Base-by-base conservation (phyloP, 169 alveolate species). In the Plasmodium gallinaceum region DNA sequence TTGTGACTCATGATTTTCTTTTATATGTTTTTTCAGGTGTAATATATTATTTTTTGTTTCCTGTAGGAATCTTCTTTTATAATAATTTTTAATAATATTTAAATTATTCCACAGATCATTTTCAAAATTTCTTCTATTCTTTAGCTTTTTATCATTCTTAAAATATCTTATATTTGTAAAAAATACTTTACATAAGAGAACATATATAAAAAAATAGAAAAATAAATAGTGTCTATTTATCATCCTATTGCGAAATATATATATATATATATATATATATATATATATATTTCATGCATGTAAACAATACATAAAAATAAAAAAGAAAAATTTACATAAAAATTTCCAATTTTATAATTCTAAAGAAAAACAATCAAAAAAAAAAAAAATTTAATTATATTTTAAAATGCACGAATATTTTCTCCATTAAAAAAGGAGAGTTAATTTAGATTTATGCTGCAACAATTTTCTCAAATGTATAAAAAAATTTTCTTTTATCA, bases 221-320 rank as follows among this genome's bases (percentile, higher is more conserved):
- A 54, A 18, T 18, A 54, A 54, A 54, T 54, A 54, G 0, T 54
- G 64, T 54, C 64, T 54, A 54, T 54, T 54, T 54, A 16, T 54
- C 64, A 54, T 54, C 22, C 64, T 54, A 54, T 54, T 54, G 22
- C 22, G 14, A 54, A 6, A 54, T 54, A 54, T 0, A 54, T 12
- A 54, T 0, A 9, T 54, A 54, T 12, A 14, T 54, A 54, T 54
- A 16, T 14, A 52, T 52, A 51, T 7, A 51, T 51, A 51, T 51
- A 51, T 51, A 51, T 51, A 51, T 51, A 51, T 51, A 0, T 51
- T 51, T 5, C 9, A 51, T 51, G 20, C 20, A 9, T 52, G 20
- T 52, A 54, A 32, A 32, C 39, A 32, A 32, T 32, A 32, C 39
- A 32, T 32, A 32, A 32, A 32, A 32, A 32, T 32, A 32, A 32